A percentile compares a stretch with the other conserved stretches of the same genome.
phyloP scores from a whole-genome alignment of 345 rosid species.

The Ailanthus altissimus region DNA sequence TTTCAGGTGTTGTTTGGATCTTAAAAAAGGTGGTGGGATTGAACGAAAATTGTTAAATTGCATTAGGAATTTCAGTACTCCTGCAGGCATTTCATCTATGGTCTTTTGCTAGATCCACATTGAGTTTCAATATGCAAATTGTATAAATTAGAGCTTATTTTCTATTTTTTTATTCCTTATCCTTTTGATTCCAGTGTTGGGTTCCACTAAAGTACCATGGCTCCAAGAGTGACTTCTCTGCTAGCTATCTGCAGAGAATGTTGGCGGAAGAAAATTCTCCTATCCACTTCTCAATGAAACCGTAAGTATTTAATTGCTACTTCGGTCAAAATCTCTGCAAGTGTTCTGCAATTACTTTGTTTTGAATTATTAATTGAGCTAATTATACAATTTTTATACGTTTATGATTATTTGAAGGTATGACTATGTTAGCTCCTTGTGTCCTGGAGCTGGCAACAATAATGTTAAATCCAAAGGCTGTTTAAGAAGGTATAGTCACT shows the following conservation, averaged over 20 bases:
- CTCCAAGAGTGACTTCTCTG: constrained; percentile 62
- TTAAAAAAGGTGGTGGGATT: neutral
- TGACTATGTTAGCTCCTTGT: constrained; percentile 63
- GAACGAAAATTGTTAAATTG: neutral
- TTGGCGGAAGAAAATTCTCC: constrained; percentile 48
- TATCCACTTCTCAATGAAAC: constrained; percentile 68
- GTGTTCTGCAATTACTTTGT: neutral
- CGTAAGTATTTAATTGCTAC: constrained; percentile 37
- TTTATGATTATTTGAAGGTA: constrained; percentile 48
- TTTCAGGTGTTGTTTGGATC: neutral
- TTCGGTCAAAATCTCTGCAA: neutral
- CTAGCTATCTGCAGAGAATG: constrained; percentile 61
- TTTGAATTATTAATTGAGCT: constrained; percentile 9
- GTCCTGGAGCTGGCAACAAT: constrained; percentile 52
- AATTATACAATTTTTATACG: constrained; percentile 11
- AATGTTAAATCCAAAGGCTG: constrained; percentile 37
- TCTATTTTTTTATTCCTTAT: constrained; percentile 12
- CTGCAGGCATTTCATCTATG: constrained; percentile 10
- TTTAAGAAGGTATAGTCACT: constrained; percentile 53
- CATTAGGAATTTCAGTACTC: neutral
- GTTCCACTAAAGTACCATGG: constrained; percentile 74
- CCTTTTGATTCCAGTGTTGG: constrained; percentile 53
- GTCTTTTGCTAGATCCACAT: neutral
- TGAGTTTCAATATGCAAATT: neutral
- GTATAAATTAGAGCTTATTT: constrained; percentile 21